Conservation (phyloP, 805 yeast species). For the Candida xiaguanensis region DNA sequence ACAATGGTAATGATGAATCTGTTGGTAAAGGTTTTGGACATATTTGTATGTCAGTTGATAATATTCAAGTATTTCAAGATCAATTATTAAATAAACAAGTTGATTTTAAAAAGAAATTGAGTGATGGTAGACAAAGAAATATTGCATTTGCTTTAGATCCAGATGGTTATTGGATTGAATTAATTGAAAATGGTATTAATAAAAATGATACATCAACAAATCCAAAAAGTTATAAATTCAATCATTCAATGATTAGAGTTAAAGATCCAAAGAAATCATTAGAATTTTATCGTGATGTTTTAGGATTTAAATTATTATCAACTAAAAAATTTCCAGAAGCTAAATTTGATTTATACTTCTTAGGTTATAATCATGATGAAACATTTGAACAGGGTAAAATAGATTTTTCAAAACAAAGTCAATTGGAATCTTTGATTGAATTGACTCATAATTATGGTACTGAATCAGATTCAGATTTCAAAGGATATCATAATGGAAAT, state of each 20-base stretch:
- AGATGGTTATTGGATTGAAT: constrained; percentile 95
- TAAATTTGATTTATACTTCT: constrained; percentile 79
- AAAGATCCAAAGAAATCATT: constrained; percentile 77
- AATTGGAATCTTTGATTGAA: constrained; percentile 72
- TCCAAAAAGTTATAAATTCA: constrained; percentile 49
- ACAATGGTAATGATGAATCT: constrained; percentile 83
- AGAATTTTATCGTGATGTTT: constrained; percentile 69
- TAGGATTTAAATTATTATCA: constrained; percentile 76
- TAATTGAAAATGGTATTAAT: constrained; percentile 55
- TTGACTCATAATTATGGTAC: constrained; percentile 96
- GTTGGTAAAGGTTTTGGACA: constrained; percentile 87
- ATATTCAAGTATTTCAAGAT: constrained; percentile 61
- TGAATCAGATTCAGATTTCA: constrained; percentile 69
- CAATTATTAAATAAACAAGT: constrained; percentile 60
- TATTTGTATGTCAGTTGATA: constrained; percentile 81
- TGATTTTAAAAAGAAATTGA: constrained; percentile 72
- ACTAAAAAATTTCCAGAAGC: constrained; percentile 60
- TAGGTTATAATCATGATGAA: constrained; percentile 61
- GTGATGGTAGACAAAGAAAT: constrained; percentile 88
- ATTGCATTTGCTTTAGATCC: constrained; percentile 96
- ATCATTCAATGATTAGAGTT: constrained; percentile 91
- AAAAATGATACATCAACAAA: constrained; percentile 41
- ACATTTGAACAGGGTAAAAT: constrained; percentile 39
- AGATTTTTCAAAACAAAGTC: constrained; percentile 26
- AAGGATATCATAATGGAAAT: constrained; percentile 80